Evolutionary conservation across 192 early-diverging fungal species (phyloP), one percentile per base, ranked within the genome.

Genomic region (Chytriomyces hyalinus): DNA sequence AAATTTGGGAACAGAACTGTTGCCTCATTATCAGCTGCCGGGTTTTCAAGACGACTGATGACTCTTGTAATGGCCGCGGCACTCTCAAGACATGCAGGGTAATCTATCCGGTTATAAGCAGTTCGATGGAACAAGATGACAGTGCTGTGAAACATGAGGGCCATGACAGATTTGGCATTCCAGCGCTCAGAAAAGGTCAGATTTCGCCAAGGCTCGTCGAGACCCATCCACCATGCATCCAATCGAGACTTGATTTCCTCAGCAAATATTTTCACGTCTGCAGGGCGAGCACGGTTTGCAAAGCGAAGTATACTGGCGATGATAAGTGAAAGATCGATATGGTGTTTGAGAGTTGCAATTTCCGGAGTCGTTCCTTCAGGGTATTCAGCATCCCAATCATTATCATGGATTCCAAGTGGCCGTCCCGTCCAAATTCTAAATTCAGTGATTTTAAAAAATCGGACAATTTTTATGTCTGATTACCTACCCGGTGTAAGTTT

Each of bases 1-100:
- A 72, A 45, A 28, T 45, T 72, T 15, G 70, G 70, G 53, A 72
- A 72, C n/a, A 72, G 46, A 17, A 72, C 70, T 20, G 53, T 57
- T 1, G 53, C 53, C 53, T 57, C 53, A 57, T 57, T 57, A 20
- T 57, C 53, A n/a, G 70, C 70, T 28, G 70, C 50, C 2, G 51
- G 24, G 4, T 13, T 72, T 53, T 20, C 48, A 51, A 72, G 47
- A 9, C 20, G 28, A 9, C 50, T 15, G 4, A 72, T 22, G 2
- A 72, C n/a, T 8, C 51, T 1, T 1, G 53, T 60, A 15, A 72
- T 48, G 22, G 51, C 70, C 8, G n/a, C 24, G 17, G 70, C 70
- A 50, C 48, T 51, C 22, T 22, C 47, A 1, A 72, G 22, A 26
- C 70, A 72, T 13, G 47, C 51, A 22, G 50, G 24, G 53, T 72